These are phyloP conservation scores for Garcia nutans DNA, from an alignment of 345 rosid genomes.

Conservation along the genomic window DNA sequence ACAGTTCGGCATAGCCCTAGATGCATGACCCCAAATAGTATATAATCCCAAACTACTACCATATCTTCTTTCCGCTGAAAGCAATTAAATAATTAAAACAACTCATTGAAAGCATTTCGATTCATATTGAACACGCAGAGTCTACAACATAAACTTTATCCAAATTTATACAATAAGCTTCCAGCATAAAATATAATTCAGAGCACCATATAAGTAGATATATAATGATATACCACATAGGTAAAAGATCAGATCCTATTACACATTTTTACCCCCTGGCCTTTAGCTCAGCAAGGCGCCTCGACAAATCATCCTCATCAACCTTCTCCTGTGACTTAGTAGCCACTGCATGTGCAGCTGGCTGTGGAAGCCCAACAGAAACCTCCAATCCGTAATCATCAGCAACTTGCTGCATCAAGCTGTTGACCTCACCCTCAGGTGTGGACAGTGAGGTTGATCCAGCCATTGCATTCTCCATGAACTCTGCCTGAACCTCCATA, in stretches of 20 bases:
- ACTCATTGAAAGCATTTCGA: background rate
- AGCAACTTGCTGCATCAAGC: slow-evolving; percentile 99
- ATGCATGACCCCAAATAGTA: background rate
- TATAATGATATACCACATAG: background rate
- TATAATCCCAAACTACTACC: background rate
- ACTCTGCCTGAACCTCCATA: slow-evolving; percentile 99
- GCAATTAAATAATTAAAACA: background rate
- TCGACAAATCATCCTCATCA: slow-evolving; percentile 92
- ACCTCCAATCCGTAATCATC: slow-evolving; percentile 96
- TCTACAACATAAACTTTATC: slow-evolving; percentile 3
- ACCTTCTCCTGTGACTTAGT: slow-evolving; percentile 77
- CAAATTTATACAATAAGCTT: slow-evolving; percentile 20
- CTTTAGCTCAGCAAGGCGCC: slow-evolving; percentile 97
- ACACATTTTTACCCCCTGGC: slow-evolving; percentile 58
- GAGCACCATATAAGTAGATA: background rate
- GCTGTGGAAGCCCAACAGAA: slow-evolving; percentile 95
- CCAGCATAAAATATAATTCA: background rate
- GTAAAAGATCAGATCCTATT: background rate
- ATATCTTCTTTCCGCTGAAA: background rate
- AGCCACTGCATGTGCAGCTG: slow-evolving; percentile 89
- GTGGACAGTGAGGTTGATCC: slow-evolving; percentile 96
- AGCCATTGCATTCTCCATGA: slow-evolving; percentile 99
- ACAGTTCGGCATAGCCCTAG: background rate
- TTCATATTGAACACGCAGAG: slow-evolving; percentile 8
- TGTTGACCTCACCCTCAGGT: slow-evolving; percentile 97